These are phyloP conservation scores for Solanum clarkiae DNA, from an alignment of 257 asterid genomes.

Conservation along the genomic window DNA sequence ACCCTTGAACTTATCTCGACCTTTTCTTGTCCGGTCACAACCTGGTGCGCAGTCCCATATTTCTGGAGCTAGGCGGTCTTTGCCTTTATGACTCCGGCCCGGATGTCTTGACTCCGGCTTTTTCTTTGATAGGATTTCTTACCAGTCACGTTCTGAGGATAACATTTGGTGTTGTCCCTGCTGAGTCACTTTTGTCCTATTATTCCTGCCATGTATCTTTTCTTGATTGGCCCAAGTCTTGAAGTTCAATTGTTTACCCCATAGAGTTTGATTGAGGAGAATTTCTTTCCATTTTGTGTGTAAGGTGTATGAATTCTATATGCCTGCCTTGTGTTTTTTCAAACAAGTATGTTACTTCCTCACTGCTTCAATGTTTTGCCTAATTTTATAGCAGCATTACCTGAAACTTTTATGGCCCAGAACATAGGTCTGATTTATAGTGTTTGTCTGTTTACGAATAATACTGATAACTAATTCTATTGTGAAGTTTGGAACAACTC, in stretches of 20 bases:
- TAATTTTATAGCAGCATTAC: neutral
- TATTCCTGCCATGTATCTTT: neutral
- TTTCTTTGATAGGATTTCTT: neutral
- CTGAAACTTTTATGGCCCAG: neutral
- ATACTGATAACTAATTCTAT: slow-evolving; percentile 15
- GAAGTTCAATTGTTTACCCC: neutral
- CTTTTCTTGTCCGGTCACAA: neutral
- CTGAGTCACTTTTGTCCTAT: neutral
- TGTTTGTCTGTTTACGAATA: neutral
- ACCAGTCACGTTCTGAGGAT: neutral
- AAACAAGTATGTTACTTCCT: neutral
- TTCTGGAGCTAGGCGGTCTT: neutral
- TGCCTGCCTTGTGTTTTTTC: neutral
- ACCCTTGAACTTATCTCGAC: neutral
- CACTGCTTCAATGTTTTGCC: neutral
- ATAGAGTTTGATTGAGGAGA: neutral
- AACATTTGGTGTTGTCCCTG: neutral
- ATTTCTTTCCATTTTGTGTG: neutral
- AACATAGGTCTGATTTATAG: neutral
- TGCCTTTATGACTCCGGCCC: neutral
- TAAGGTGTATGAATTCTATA: neutral
- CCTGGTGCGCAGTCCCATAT: neutral
- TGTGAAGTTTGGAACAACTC: slow-evolving; percentile 73
- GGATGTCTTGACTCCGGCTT: neutral
- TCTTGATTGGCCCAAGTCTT: neutral